Conservation (phyloP, 1,284 basidiomycete genomes). For the Marasmius fiardii region DNA sequence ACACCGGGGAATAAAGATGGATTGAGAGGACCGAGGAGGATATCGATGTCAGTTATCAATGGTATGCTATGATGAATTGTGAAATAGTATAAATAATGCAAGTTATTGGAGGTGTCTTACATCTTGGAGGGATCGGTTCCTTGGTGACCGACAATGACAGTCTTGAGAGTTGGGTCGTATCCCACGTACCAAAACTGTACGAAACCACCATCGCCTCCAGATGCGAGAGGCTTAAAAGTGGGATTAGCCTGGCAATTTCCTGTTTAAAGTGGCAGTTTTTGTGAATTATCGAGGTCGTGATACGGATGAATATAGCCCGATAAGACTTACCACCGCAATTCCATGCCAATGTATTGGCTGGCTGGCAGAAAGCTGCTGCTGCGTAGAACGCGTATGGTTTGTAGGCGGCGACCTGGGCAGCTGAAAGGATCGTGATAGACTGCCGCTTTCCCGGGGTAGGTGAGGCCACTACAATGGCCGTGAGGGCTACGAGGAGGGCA, state of each 20-base stretch:
- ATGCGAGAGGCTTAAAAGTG: conserved; percentile 50
- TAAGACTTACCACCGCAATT: conserved; percentile 48
- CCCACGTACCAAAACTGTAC: conserved; percentile 46
- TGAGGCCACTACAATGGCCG: not conserved
- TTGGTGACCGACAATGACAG: conserved; percentile 49
- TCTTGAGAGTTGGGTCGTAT: conserved; percentile 30
- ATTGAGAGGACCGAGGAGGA: conserved; percentile 33
- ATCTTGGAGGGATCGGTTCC: conserved; percentile 47
- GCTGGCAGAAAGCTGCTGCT: conserved; percentile 49
- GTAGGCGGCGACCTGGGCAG: conserved; percentile 42
- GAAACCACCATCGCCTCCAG: conserved; percentile 54
- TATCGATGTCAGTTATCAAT: conserved; percentile 35
- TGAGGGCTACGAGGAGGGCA: not conserved
- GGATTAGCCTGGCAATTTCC: conserved; percentile 52
- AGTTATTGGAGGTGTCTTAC: too few relatives aligned
- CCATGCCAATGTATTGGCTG: conserved; percentile 47
- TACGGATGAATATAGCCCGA: not conserved
- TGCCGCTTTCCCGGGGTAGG: not conserved
- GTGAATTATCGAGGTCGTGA: not conserved
- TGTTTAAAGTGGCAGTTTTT: too few relatives aligned
- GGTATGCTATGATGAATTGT: conserved; percentile 30
- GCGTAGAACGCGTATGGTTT: conserved; percentile 55
- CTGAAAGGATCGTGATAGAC: conserved; percentile 26
- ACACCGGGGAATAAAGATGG: conserved; percentile 54
- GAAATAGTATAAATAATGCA: not conserved